phyloP scores from a whole-genome alignment of 2,329 filamentous ascomycete species.

The Gaeumannomyces sp. region DNA sequence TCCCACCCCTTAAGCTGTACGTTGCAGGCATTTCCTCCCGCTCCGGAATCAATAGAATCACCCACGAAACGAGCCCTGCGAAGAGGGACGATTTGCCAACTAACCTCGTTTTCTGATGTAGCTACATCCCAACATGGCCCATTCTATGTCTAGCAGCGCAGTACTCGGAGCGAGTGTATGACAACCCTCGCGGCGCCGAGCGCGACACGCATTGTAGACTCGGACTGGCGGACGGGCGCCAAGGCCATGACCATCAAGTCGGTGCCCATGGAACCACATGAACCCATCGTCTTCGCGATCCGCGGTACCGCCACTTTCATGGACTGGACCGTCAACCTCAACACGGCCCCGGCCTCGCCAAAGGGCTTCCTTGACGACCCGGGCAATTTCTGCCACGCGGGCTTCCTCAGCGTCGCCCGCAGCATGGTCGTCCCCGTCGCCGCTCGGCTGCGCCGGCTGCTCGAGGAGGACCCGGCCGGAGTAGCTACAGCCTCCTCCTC shows the following conservation, averaged over 20 bases:
- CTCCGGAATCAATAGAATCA: not conserved
- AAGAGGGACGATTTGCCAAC: not conserved
- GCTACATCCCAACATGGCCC: conserved; percentile 69
- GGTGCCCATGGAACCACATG: conserved; percentile 68
- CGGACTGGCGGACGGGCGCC: conserved; percentile 67
- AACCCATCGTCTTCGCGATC: conserved; percentile 77
- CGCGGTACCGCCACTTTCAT: conserved; percentile 73
- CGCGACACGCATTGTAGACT: conserved; percentile 62
- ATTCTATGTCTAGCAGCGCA: conserved; percentile 72
- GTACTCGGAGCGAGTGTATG: conserved; percentile 71
- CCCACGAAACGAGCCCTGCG: not conserved
- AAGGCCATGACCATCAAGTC: conserved; percentile 85
- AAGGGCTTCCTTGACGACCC: conserved; percentile 68
- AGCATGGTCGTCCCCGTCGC: conserved; percentile 72
- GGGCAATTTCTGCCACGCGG: conserved; percentile 72
- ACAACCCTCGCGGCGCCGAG: conserved; percentile 55
- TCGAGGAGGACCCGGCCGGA: conserved; percentile 65
- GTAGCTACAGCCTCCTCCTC: conserved; percentile 66
- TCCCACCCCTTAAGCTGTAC: conserved; percentile 63
- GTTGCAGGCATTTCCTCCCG: conserved; percentile 18
- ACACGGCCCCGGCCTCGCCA: conserved; percentile 60
- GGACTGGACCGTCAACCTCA: conserved; percentile 83
- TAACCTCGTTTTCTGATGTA: conserved; percentile 21
- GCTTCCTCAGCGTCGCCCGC: conserved; percentile 69
- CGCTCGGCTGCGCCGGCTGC: conserved; percentile 58